Percentiles rank a stretch among this genome's conserved stretches.
Evolutionary conservation across 2,329 filamentous ascomycete genomes (phyloP).

Genomic region (Neonectria sp.): DNA sequence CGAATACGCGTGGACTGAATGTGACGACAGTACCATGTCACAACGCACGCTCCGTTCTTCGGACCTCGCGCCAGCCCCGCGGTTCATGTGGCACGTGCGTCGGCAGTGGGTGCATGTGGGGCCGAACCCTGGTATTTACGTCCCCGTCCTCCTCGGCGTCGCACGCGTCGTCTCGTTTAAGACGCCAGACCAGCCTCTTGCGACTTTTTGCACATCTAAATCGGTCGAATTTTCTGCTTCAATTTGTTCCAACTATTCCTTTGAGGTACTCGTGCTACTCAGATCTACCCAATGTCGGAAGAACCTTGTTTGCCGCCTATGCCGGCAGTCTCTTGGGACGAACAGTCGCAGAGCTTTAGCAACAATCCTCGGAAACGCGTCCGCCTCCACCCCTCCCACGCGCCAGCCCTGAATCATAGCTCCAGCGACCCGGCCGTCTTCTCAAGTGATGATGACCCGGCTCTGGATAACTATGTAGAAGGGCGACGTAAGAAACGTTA

Average conservation of each 20-base stretch:
- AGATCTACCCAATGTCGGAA: conserved; percentile 52
- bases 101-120: conserved; percentile 40
- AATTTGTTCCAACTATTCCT: conserved; percentile 4
- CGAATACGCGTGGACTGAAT: conserved; percentile 19
- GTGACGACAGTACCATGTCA: background rate
- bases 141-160: conserved; percentile 41
- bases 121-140: conserved; percentile 42
- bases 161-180: conserved; percentile 31
- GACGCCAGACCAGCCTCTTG: conserved; percentile 12
- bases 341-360: conserved; percentile 56
- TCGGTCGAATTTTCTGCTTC: conserved; percentile 1
- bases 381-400: conserved; percentile 49
- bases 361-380: conserved; percentile 59
- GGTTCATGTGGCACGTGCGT: conserved; percentile 44
- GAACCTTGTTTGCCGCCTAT: conserved; percentile 60
- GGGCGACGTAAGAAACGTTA: conserved; percentile 74
- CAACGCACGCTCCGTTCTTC: conserved; percentile 11
- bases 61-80: conserved; percentile 26
- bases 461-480: conserved; percentile 74
- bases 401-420: conserved; percentile 60
- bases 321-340: conserved; percentile 57
- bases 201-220: conserved; percentile 10
- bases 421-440: conserved; percentile 82
- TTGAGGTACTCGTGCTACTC: background rate
- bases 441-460: conserved; percentile 80